Evolutionary conservation across 192 early-diverging fungal species (phyloP), one percentile per base, ranked within the genome.

Genomic region (Diversispora eburnea): DNA sequence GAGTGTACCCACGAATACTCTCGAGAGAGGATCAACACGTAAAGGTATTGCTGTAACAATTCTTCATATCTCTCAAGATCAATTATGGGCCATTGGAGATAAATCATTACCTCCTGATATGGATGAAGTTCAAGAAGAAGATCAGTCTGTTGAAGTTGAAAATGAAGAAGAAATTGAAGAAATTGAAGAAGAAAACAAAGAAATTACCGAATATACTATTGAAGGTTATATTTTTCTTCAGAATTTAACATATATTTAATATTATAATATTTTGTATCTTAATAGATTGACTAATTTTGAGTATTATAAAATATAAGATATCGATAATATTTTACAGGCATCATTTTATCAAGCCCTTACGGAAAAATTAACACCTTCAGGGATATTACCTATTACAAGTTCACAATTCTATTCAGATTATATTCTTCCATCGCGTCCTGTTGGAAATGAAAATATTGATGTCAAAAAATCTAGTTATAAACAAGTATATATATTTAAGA

Each of bases 381-480:
- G 73, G 15, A 72, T 91, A 3, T 78, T 95, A 47, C 95, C 95
- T 4, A 86, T 98, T 67, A 79, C 85, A 41, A 81, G 89, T 7
- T 93, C 91, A 9, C 85, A 86, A 10, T 76, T 98, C 8, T 95
- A 91, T 74, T 90, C 92, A 10, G 80, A 78, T 0, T 90, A 94
- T 75, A 86, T 98, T 76, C 77, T 92, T 5, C 88, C 91, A 13
- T 86, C 86, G 70, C 82, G 87, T 41, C 89, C 91, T 3, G 63
- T 39, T 1, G 90, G 83, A 6, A 73, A 68, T 0, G 80, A 80
- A 33, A 75, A 76, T 2, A 76, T 94, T 8, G 95, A 97, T 65
- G 85, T 97, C 39, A 94, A 93, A 78, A 88, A 90, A 62, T 93
- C 93, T 5, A 85, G 84, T 41, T 91, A 88, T 82, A 97, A 97